Percentiles rank a stretch among this genome's conserved stretches.
These are phyloP conservation scores for Fusarium albidum DNA, from an alignment of 2,329 filamentous ascomycete species.

Conservation along the genomic window DNA sequence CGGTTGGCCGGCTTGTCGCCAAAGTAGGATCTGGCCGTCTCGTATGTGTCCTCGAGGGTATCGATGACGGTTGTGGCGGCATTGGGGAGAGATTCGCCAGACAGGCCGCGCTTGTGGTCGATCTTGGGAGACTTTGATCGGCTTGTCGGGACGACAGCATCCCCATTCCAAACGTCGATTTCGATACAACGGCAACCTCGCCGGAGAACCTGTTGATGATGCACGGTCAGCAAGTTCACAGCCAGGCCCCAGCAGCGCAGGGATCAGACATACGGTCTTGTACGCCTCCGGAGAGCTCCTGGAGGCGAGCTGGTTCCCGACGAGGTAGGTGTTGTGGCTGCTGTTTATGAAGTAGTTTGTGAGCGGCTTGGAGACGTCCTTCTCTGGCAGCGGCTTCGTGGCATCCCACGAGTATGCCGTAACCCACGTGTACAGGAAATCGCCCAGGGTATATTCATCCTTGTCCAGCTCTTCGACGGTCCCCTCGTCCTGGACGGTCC, in stretches of 20 bases:
- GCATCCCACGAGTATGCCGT: constrained; percentile 54
- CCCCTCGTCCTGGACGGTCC: constrained; percentile 56
- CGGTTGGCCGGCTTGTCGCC: constrained; percentile 43
- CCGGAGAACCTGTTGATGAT: constrained; percentile 66
- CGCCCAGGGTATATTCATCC: constrained; percentile 54
- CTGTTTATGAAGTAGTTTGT: constrained; percentile 95
- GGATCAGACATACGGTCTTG: constrained; percentile 66
- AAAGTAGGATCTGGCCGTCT: constrained; percentile 39
- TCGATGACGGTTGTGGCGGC: constrained; percentile 52
- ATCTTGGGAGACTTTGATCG: constrained; percentile 49
- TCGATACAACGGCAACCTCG: constrained; percentile 89
- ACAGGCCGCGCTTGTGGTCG: constrained; percentile 57
- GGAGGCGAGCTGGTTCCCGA: constrained; percentile 84
- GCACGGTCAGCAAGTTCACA: not conserved
- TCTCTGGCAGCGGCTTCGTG: constrained; percentile 51
- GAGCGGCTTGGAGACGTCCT: constrained; percentile 73
- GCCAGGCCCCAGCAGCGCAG: too few relatives aligned
- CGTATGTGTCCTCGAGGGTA: constrained; percentile 44
- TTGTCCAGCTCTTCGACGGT: constrained; percentile 44
- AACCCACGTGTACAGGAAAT: constrained; percentile 61
- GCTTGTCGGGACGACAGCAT: constrained; percentile 49
- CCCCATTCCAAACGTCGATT: constrained; percentile 93
- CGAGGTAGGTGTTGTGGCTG: constrained; percentile 93
- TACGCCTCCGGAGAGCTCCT: constrained; percentile 82
- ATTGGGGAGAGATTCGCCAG: constrained; percentile 56